Conservation (phyloP, 495 filamentous ascomycete species). For the Penicillium daleae region DNA sequence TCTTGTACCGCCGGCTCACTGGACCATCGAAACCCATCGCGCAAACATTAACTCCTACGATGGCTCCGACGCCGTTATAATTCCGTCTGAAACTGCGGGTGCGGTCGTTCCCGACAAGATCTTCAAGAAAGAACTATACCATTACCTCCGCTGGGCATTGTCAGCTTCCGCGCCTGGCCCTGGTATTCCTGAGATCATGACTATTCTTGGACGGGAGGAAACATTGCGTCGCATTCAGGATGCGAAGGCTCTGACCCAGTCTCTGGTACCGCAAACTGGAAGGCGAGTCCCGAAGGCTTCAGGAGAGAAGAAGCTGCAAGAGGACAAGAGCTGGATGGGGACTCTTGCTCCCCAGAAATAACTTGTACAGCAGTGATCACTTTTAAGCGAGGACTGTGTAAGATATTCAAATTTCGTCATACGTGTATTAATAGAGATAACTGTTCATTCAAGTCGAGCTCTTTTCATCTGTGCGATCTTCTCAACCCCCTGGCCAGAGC, state of each 20-base stretch:
- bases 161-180: conserved; percentile 62
- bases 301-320: conserved; percentile 19
- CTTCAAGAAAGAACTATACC: conserved; percentile 52
- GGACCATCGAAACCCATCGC: conserved; percentile 42
- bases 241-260: conserved; percentile 42
- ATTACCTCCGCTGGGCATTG: conserved; percentile 71
- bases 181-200: conserved; percentile 60
- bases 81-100: conserved; percentile 11
- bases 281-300: conserved; percentile 26
- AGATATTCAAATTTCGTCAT: not conserved
- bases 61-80: conserved; percentile 27
- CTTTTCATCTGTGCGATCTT: not conserved
- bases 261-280: conserved; percentile 22
- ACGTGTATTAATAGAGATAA: not conserved
- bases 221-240: conserved; percentile 57
- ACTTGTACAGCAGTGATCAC: not conserved
- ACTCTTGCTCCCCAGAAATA: conserved; percentile 34
- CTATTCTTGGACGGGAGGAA: conserved; percentile 64
- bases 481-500: no score
- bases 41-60: conserved; percentile 46
- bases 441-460: no score
- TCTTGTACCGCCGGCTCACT: conserved; percentile 44
- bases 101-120: conserved; percentile 31
- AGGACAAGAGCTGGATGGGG: conserved; percentile 46
- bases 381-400: not conserved